Conservation (phyloP, 108 stramenopile species). For the Epipyxis sp. region DNA sequence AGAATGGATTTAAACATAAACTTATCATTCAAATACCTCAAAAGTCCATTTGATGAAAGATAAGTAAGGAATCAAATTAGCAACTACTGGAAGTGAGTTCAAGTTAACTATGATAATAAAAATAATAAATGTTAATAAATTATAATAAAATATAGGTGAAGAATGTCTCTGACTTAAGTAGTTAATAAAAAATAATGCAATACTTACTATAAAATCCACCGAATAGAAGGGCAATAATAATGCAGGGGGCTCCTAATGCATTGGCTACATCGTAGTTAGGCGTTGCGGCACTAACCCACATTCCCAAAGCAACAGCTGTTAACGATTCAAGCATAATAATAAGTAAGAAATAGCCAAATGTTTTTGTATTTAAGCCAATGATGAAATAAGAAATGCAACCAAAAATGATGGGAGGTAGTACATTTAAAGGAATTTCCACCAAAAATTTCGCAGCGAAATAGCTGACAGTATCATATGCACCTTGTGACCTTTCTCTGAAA, state of each 20-base stretch:
- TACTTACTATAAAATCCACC: constrained; percentile 5
- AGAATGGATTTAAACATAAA: neutral
- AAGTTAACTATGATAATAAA: neutral
- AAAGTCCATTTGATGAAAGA: neutral
- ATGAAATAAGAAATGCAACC: neutral
- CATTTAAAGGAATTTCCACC: neutral
- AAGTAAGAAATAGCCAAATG: neutral
- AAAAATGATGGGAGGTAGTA: neutral
- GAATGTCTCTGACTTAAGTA: too few relatives aligned
- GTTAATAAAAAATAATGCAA: too few relatives aligned
- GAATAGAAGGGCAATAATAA: neutral
- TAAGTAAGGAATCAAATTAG: neutral
- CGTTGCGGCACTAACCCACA: neutral
- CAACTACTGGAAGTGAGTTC: neutral
- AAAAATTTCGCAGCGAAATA: neutral
- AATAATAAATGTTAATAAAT: too few relatives aligned
- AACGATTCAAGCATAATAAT: neutral
- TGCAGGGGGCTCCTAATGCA: neutral
- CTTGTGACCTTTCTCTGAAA: neutral
- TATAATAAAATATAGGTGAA: too few relatives aligned
- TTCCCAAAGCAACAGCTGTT: neutral
- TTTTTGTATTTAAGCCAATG: neutral
- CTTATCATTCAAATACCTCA: too few relatives aligned
- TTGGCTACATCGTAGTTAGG: neutral
- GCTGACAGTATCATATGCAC: constrained; percentile 1